These are phyloP conservation scores for Aurantiochytrium sp. DNA, from an alignment of 108 stramenopile genomes.

Conservation along the genomic window DNA sequence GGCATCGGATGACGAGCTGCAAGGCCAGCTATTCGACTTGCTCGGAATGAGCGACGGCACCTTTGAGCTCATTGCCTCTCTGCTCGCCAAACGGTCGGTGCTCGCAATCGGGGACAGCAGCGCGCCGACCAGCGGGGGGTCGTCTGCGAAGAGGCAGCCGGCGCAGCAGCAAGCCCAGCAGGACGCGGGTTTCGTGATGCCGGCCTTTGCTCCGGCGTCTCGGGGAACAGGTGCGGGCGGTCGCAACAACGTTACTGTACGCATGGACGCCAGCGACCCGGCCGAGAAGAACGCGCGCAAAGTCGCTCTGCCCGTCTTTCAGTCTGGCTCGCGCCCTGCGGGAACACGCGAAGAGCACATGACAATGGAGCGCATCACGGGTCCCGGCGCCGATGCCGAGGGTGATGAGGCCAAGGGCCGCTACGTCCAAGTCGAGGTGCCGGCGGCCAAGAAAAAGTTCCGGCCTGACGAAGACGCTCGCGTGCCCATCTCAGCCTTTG, in stretches of 20 bases:
- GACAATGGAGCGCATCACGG: not conserved
- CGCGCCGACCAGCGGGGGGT: not conserved
- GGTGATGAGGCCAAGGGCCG: slow-evolving; percentile 6
- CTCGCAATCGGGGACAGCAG: not conserved
- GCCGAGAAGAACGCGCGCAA: not conserved
- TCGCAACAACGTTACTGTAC: not conserved
- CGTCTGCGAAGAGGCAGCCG: not conserved
- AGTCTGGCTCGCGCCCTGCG: not conserved
- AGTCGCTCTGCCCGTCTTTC: not conserved
- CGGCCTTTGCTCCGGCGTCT: not conserved
- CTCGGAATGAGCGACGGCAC: not conserved
- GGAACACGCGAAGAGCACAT: not conserved
- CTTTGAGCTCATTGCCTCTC: not conserved
- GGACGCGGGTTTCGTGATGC: not conserved
- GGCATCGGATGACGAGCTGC: not conserved
- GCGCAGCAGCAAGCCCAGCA: not conserved
- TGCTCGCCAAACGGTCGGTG: not conserved
- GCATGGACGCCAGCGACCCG: not conserved
- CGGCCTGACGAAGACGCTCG: slow-evolving; percentile 12
- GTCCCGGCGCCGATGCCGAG: not conserved
- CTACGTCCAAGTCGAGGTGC: not conserved
- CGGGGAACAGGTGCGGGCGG: not conserved
- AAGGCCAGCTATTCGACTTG: slow-evolving; percentile 15
- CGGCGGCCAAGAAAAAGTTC: not conserved
- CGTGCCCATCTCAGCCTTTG: slow-evolving; percentile 74